These are phyloP conservation scores for Penicillium argentinense DNA, from an alignment of 495 filamentous ascomycete genomes.

Conservation along the genomic window DNA sequence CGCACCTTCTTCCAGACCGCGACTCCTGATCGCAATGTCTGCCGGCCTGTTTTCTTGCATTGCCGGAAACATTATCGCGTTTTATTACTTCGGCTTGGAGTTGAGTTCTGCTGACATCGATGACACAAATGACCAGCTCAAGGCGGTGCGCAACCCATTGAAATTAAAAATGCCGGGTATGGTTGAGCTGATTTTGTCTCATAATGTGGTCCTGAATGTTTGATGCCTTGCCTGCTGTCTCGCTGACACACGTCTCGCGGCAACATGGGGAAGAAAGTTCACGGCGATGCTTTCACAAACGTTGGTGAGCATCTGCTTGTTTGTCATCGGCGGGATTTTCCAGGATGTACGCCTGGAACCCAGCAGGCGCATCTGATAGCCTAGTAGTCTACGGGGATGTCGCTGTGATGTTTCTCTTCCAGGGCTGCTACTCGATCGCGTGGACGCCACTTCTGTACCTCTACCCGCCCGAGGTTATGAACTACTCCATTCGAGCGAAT, in stretches of 20 bases:
- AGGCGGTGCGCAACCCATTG: conserved; percentile 34
- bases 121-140: conserved; percentile 37
- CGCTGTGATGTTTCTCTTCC: conserved; percentile 47
- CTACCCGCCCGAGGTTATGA: conserved; percentile 56
- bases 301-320: conserved; percentile 43
- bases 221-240: conserved; percentile 41
- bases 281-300: conserved; percentile 39
- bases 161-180: neutral
- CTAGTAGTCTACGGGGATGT: conserved; percentile 44
- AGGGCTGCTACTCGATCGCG: conserved; percentile 59
- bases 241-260: conserved; percentile 35
- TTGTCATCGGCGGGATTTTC: conserved; percentile 51
- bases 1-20: conserved; percentile 39
- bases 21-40: conserved; percentile 46
- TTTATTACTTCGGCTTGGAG: conserved; percentile 47
- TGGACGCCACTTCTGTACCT: conserved; percentile 61
- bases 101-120: conserved; percentile 50
- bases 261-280: conserved; percentile 43
- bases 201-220: conserved; percentile 45
- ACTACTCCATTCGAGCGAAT: conserved; percentile 25
- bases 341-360: conserved; percentile 46
- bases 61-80: conserved; percentile 51
- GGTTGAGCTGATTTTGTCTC: neutral
- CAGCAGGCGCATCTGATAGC: conserved; percentile 26
- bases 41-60: conserved; percentile 45